Evolutionary conservation across 2,329 filamentous ascomycete species (phyloP).

Genomic region (Nothophaeocryptopus gaeumannii): DNA sequence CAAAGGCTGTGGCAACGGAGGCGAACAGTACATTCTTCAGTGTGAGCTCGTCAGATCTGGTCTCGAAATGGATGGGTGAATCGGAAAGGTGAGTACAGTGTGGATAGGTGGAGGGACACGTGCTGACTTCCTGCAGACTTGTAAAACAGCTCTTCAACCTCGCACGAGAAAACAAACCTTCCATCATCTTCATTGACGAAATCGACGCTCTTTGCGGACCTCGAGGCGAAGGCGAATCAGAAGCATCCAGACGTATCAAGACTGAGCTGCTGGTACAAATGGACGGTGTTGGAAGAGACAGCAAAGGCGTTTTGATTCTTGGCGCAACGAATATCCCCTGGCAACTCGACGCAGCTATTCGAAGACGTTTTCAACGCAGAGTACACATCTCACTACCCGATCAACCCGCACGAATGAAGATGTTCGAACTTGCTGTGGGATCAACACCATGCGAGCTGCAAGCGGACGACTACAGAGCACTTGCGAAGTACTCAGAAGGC

Average conservation of each 20-base stretch:
- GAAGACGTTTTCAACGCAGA: constrained; percentile 89
- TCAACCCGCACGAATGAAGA: constrained; percentile 77
- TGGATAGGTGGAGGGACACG: not conserved
- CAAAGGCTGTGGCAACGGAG: constrained; percentile 96
- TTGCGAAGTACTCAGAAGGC: constrained; percentile 82
- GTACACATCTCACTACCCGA: constrained; percentile 96
- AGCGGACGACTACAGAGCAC: constrained; percentile 70
- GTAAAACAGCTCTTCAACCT: constrained; percentile 97
- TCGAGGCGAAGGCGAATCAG: constrained; percentile 89
- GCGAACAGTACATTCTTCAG: constrained; percentile 99
- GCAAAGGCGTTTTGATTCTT: constrained; percentile 86
- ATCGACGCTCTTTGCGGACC: constrained; percentile 95
- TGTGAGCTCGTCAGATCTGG: constrained; percentile 92
- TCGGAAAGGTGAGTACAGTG: constrained; percentile 73
- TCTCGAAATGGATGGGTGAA: constrained; percentile 99
- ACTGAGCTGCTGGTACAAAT: constrained; percentile 98
- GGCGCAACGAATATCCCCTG: constrained; percentile 98
- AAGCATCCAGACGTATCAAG: constrained; percentile 96
- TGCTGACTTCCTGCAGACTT: constrained; percentile 55
- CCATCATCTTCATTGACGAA: constrained; percentile 98
- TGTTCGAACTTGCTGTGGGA: constrained; percentile 96
- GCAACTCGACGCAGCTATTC: constrained; percentile 95
- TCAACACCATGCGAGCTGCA: constrained; percentile 83
- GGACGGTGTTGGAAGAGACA: constrained; percentile 97
- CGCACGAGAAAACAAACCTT: constrained; percentile 96